Base-by-base conservation (phyloP, 352 stramenopile genomes). In the Aphanomyces euteiches region DNA sequence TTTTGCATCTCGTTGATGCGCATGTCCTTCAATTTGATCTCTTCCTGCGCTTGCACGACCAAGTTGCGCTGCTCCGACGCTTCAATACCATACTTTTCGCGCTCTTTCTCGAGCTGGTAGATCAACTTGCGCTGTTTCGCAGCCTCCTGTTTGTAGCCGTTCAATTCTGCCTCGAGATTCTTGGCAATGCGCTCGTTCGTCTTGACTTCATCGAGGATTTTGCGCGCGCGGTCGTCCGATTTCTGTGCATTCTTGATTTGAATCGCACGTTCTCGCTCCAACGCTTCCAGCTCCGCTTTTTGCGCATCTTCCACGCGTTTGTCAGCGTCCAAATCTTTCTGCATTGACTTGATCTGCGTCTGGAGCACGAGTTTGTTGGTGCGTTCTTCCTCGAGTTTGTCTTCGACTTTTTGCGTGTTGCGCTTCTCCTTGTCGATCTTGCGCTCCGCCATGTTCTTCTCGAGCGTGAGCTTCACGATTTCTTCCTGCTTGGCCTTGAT, bases 41-140 rank as follows among this genome's bases (percentile, higher is more conserved):
- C 80, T 75, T 90, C 84, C 74, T 97, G 85, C 7, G 88, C 78
- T 64, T 95, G 78, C 41, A 93, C 70, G 68, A 93, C 96, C 53
- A 95, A 68, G 43, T 90, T 89, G 39, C 85, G 85, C 69, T 96
- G 90, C 70, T 94, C 85, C 1, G 79, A 80, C n/a, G 85, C 85
- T 47, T 94, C 87, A 72, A 91, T 90, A 6, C 91, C 91, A 73
- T 97, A 91, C 74, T 96, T 95, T 73, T 97, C 92, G 7, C 90
- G 87, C 72, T 98, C 92, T 67, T 96, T 95, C 77, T 98, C 93
- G 4, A 98, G 79, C 64, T 96, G 85, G 56, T 95, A 95, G 28
- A 96, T 93, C 21, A 95, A 75, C 73, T 97, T 96, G 45, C 88
- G 80, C 73, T 97, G 87, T 72, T 96, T 97, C 3, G 81, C 73